Evolutionary conservation across 352 stramenopile genomes (phyloP), one percentile per base, ranked within the genome.

Genomic region (Phytophthora gonapodyides): DNA sequence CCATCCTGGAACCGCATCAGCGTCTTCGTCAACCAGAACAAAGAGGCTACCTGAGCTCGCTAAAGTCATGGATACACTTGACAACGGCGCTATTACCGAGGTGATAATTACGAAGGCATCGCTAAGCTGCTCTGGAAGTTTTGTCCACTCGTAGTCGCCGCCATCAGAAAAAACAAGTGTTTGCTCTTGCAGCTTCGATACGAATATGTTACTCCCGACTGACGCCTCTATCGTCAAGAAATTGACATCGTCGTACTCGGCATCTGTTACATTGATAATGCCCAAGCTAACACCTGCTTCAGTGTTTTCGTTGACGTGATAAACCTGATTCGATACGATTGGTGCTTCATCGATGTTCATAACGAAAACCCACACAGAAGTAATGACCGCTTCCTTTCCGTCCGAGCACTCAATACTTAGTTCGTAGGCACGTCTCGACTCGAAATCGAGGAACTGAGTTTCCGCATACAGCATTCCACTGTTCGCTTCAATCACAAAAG

Each of bases 301-400:
- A n/a, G 61, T 40, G 40, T 83, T 82, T 45, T 89, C 80, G 12
- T 44, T 15, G 0, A 87, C 27, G 4, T 54, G 71, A 42, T 76
- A 71, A 8, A 64, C 42, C 36, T 84, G 62, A 31, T 61, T 43
- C 5, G 16, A 27, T 2, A 77, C 36, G 13, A 58, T 31, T 2
- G 80, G 80, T 0, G 72, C 49, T 64, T 87, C 80, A 51, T 89
- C 85, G 9, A 85, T 63, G 19, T 89, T 89, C 0, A 54, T 16
- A 15, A 89, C 57, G 17, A 69, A 42, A 13, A 87, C 48, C 24
- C 17, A 57, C 4, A 78, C 38, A 2, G 43, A 52, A 11, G 60
- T 51, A 15, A 45, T 34, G 0, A 58, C n/a, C 7, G 42, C 56
- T 7, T 51, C 50, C 21, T 61, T 40, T 12, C 76, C 76, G 48